Percentiles rank a stretch among this genome's conserved stretches.
phyloP scores from a whole-genome alignment of 2,329 filamentous ascomycete genomes.

The Coniochaeta pulveracea region DNA sequence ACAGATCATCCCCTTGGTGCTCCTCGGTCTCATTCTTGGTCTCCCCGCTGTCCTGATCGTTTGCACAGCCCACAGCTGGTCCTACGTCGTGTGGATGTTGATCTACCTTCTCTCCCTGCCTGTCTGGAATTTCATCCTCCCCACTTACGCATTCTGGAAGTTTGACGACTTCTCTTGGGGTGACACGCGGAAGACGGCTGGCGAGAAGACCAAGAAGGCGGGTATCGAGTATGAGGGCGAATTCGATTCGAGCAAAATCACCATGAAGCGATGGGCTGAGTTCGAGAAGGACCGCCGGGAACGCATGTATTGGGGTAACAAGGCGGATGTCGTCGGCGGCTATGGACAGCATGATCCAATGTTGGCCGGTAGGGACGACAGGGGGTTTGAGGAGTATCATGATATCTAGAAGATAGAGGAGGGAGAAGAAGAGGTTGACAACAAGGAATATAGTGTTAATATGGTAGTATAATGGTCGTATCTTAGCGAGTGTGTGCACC shows the following conservation, averaged over 20 bases:
- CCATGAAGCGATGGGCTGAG: conserved; percentile 97
- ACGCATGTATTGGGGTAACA: conserved; percentile 39
- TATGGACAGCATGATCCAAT: too few relatives aligned
- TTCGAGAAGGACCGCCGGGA: conserved; percentile 63
- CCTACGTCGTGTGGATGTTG: conserved; percentile 92
- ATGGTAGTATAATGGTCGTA: too few relatives aligned
- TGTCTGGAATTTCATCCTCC: conserved; percentile 95
- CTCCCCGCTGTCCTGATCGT: conserved; percentile 86
- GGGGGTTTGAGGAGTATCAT: too few relatives aligned
- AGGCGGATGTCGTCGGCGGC: conserved; percentile 36
- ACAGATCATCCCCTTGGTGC: conserved; percentile 81
- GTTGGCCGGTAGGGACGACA: too few relatives aligned
- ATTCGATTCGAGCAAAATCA: conserved; percentile 97
- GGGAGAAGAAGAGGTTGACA: too few relatives aligned
- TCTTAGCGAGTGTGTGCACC: too few relatives aligned
- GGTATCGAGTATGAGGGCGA: conserved; percentile 86
- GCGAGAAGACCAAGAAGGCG: conserved; percentile 78
- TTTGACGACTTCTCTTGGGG: conserved; percentile 99
- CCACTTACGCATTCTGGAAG: conserved; percentile 95
- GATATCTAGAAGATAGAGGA: too few relatives aligned
- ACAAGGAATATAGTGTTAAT: too few relatives aligned
- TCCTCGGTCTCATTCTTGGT: conserved; percentile 84
- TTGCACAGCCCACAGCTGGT: conserved; percentile 82
- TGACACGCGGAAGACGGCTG: conserved; percentile 89
- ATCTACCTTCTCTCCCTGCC: conserved; percentile 91